Base-by-base conservation (phyloP, 495 filamentous ascomycete species). In the Penicillium mononematosum region DNA sequence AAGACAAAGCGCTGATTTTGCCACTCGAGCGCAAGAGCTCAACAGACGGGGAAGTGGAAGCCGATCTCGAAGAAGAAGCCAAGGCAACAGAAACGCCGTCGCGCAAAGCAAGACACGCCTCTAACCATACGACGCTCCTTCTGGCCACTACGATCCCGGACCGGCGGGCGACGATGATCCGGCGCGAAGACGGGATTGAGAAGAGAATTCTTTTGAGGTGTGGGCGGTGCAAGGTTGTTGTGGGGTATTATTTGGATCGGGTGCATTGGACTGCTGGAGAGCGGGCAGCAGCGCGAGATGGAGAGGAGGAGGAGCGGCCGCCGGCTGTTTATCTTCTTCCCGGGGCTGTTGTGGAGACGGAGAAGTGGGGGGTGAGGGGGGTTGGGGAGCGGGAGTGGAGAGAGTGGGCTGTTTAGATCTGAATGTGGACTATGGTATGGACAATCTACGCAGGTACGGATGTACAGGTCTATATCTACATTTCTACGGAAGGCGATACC, bases 101-200 rank as follows among this genome's bases (percentile, higher is more conserved):
- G 14, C 19, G 17, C 49, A 46, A 55, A 50, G 11, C 17, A 50
- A 16, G 29, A 10, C 36, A 53, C 41, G 14, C 10, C 38, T 42
- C 43, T 19, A 62, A 65, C 36, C 78, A 79, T 61, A 75, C 76
- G 53, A 78, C 78, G 0, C 73, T 85, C 19, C 72, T 82, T 1
- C 73, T 83, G 8, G 75, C 74, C 0, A 82, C 81, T 2, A 68
- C 74, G 9, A 47, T 73, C 3, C 67, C 76, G 0, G 79, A 86
- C 51, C 70, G 74, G 0, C 76, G 77, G 14, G 64, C 81, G 19
- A 76, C 81, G 4, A 69, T 92, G 0, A 72, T 90, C 16, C 69
- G 81, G 5, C 75, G 84, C 3, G 80, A 82, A 59, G 86, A 90
- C 53, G 88, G 88, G 22, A 91, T 89, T 50, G 88, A 92, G 75